Evolutionary conservation across 495 filamentous ascomycete species (phyloP).

Genomic region (Xylaria intraflava): DNA sequence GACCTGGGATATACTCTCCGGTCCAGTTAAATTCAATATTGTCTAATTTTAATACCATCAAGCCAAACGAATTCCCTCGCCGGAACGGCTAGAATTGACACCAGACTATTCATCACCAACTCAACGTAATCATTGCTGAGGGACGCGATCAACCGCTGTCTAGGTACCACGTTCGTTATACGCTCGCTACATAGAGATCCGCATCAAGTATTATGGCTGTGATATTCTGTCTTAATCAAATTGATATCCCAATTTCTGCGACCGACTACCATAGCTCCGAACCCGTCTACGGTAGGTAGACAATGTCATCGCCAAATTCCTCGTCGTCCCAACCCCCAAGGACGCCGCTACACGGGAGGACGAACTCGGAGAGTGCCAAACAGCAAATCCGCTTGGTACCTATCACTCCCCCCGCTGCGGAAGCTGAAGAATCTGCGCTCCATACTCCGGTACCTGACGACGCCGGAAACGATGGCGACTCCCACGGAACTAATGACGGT

Average conservation of each 20-base stretch:
- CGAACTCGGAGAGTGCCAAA: conserved; percentile 49
- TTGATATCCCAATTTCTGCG: conserved; percentile 7
- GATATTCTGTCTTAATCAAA: conserved; percentile 10
- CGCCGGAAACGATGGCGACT: conserved; percentile 8
- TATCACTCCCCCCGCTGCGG: conserved; percentile 41
- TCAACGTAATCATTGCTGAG: conserved; percentile 10
- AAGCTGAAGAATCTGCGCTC: conserved; percentile 19
- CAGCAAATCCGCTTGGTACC: conserved; percentile 48
- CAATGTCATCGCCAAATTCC: conserved; percentile 27
- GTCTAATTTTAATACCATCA: conserved; percentile 18
- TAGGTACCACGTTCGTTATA: not conserved
- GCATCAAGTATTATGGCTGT: conserved; percentile 18
- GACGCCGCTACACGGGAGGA: conserved; percentile 49
- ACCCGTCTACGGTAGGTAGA: conserved; percentile 15
- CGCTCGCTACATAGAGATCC: not conserved
- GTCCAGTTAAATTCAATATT: conserved; percentile 9
- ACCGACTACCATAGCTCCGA: conserved; percentile 8
- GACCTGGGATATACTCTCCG: conserved; percentile 8
- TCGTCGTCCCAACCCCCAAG: conserved; percentile 19
- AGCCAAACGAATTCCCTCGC: conserved; percentile 22
- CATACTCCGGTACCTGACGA: conserved; percentile 10
- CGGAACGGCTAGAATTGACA: conserved; percentile 9
- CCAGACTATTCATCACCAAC: conserved; percentile 15
- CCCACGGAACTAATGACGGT: conserved; percentile 6
- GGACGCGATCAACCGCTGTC: not conserved